Conservation (phyloP, 257 asterid species). For the Solanum sparsipilum region DNA sequence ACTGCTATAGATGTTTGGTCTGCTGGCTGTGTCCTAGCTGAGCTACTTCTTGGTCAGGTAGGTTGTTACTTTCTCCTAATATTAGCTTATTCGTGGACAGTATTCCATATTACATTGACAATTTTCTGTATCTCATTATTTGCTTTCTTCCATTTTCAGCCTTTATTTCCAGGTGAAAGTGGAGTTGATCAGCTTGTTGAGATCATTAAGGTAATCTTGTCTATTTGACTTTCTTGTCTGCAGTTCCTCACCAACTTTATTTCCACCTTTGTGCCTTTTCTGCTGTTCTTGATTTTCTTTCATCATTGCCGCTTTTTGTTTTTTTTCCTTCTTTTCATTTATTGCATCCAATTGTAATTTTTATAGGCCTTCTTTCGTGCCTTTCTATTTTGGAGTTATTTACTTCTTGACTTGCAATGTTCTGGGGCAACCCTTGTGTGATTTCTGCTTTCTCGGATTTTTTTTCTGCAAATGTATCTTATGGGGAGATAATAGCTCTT, state of each 20-base stretch:
- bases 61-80: background rate
- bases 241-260: background rate
- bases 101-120: background rate
- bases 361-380: background rate
- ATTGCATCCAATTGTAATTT: background rate
- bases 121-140: background rate
- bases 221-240: background rate
- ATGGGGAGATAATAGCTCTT: background rate
- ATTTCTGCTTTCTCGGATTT: background rate
- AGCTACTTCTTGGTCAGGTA: constrained; percentile 47
- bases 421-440: background rate
- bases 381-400: background rate
- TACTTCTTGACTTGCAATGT: background rate
- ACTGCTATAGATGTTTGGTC: constrained; percentile 50
- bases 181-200: constrained; percentile 99
- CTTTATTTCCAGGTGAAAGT: constrained; percentile 97
- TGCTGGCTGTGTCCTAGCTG: constrained; percentile 50
- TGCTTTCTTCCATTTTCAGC: constrained; percentile 31
- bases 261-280: background rate
- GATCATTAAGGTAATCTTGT: constrained; percentile 64
- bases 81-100: background rate
- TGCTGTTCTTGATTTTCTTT: background rate
- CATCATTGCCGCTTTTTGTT: background rate
- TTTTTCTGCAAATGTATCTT: background rate
- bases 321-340: background rate